Evolutionary conservation across 2,329 filamentous ascomycete species (phyloP), one percentile per base, ranked within the genome.

Genomic region (Plenodomus tracheiphilus): DNA sequence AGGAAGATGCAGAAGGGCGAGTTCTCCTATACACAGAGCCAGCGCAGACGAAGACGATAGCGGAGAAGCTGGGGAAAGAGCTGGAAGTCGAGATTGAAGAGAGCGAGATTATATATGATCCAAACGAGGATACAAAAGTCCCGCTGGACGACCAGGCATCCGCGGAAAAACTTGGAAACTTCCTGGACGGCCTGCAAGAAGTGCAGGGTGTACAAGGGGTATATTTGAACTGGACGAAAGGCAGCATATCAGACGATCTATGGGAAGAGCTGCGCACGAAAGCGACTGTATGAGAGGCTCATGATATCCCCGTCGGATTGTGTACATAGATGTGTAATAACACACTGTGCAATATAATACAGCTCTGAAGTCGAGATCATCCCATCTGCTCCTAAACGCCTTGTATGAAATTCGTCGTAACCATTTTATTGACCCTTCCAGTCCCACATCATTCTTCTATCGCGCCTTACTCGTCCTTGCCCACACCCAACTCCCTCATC

Each of bases 101-200:
- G 58, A 85, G 85, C 16, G 89, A 95, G 47, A 93, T 97, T 43
- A 81, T 96, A 37, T 97, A 90, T 86, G 83, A 87, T 50, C 83
- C 91, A 0, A 94, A 93, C 51, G 84, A 87, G 62, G 91, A 96
- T 53, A 92, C 88, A 0, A 83, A 83, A 68, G 83, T 89, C 16
- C 76, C 77, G 7, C 62, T 92, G 34, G 81, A 86, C 49, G 79
- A 81, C 15, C 75, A 80, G 13, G 77, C 81, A 11, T 78, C 81
- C 1, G 79, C 80, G 0, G 75, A 80, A 41, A 75, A 77, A 16
- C 75, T 97, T 21, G 77, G 78, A 37, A 76, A 80, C 3, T 81
- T 95, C 43, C 51, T 86, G 17, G 77, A 81, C 11, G 73, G 76
- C 6, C 60, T 91, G 28, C 81, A 85, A 49, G 88, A 93, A 41